Evolutionary conservation across 495 filamentous ascomycete species (phyloP), one percentile per base, ranked within the genome.

Genomic region (Parathielavia hyrcaniae): DNA sequence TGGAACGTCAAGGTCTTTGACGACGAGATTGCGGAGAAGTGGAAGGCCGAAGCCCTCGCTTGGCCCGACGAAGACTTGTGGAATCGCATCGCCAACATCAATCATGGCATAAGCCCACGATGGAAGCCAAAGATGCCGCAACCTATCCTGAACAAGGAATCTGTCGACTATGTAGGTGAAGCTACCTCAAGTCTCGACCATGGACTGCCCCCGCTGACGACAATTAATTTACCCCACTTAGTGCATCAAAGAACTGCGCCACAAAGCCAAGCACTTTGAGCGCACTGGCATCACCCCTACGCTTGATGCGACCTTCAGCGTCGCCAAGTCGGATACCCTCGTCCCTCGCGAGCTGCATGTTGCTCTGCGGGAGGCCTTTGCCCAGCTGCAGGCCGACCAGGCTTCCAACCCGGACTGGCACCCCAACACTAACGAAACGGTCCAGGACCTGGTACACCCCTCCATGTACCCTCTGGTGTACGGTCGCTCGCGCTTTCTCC

Each of bases 381-480:
- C 50, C 14, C 47, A 23, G 39, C 61, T 84, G 4, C 70, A 76
- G 44, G 57, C 74, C 34, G 69, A 79, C 8, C 75, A 81, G 36
- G 65, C 68, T n/a, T 57, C 67, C 2, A 51, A 68, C 16, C 78
- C 77, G 52, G 82, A 86, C 60, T 86, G 81, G 74, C 81, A 84
- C 54, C 83, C 83, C 0, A 66, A 74, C 7, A 81, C 81, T 8
- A 67, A 81, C 57, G 65, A 74, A 0, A 78, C 76, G 59, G 84
- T 87, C 0, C 71, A 83, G 10, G 72, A 87, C 64, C 65, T 87
- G 0, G 79, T 87, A 0, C 78, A 86, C 61, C 84, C 83, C 0
- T 84, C 82, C 10, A 67, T 85, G 48, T 86, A 80, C 58, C 83
- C 85, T 0, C 64, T 87, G 0, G 62, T 85, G 8, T 85, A 80